Evolutionary conservation across 192 early-diverging fungal genomes (phyloP), one percentile per base, ranked within the genome.

Genomic region (Phlyctochytrium planicorne): DNA sequence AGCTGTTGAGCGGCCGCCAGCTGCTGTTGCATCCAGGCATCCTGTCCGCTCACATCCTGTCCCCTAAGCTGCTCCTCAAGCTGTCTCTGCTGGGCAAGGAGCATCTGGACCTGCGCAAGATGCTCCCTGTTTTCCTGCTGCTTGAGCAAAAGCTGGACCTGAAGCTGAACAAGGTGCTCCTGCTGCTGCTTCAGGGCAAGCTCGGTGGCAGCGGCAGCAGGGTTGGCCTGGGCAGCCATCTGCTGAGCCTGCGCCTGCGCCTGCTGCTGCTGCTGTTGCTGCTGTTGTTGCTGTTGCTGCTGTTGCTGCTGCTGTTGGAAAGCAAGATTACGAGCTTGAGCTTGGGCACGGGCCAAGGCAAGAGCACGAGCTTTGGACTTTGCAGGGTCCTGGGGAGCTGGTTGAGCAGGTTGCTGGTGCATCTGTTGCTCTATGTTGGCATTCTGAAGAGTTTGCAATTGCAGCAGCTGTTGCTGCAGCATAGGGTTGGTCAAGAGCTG

Each of bases 101-200:
- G 10, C 20, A 57, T 6, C 55, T 57, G 55, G 12, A 57, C 55
- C 55, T 57, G 55, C 20, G 55, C 55, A 4, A 57, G 25, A 14
- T 57, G 55, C 55, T 57, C 55, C 55, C 27, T 4, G 55, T 57
- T 57, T 27, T 57, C 14, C 55, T 57, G 16, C 55, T 57, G 55
- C 27, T 57, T 57, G 55, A 57, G 12, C 20, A 57, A 27, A 4
- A 57, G 55, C 55, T 57, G 55, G 4, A 57, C 6, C 55, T 57
- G 55, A 27, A 57, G 55, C 55, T 57, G 55, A 10, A 29, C 55
- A 4, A 57, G 55, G 55, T 6, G 10, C 25, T 57, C 20, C 10
- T 57, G 20, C 27, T 57, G 55, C 55, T 14, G 55, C 6, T 25
- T 12, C 14, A 57, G 55, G 14, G 55, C 55, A 6, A 29, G 16